Base-by-base conservation (phyloP, 23 red algal genomes). In the Gracilaria domingensis region DNA sequence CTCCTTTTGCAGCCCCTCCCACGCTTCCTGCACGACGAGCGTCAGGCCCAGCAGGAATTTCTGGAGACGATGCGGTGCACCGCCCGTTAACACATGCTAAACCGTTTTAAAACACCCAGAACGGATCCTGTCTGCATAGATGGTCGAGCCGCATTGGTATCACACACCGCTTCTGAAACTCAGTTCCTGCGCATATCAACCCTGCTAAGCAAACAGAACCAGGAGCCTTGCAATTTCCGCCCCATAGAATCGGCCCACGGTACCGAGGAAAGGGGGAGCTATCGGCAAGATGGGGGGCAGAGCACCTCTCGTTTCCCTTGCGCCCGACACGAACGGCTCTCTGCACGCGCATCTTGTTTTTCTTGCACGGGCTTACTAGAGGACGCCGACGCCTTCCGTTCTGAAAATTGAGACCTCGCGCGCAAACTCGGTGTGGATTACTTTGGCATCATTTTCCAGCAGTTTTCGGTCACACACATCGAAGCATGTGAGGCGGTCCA, bases 381-480 rank as follows among this genome's bases (percentile, higher is more conserved):
- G 62, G 62, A 29, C 0, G 2, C 33, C 28, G 26, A 24, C 82
- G 70, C 6, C 35, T 49, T 23, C 82, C 59, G 36, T 70, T 48
- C 24, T 45, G 53, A 85, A 66, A 88, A 8, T 37, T 49, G 13
- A 88, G 66, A 34, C 66, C 44, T 20, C 64, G 33, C 14, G 44
- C 36, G 44, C 84, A 88, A 0, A 62, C 48, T 67, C 66, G 77
- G 64, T 33, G 77, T 12, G 66, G 65, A 57, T 88, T 67, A 39
- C 20, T 9, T 35, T 51, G 33, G 51, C 84, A 88, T 14, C 44
- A 9, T n/a, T 33, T 28, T 54, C 84, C 84, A 0, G 11, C 34
- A 0, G 11, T 45, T 67, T 72, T 88, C 35, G 66, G 84, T n/a
- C 49, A 45, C 18, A 88, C 84, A 75, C 84, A 88, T 47, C 48